A percentile compares a stretch with the other conserved stretches of the same genome.
Conservation (phyloP, 2,329 filamentous ascomycete species). For the Aurifilum marmelostoma region DNA sequence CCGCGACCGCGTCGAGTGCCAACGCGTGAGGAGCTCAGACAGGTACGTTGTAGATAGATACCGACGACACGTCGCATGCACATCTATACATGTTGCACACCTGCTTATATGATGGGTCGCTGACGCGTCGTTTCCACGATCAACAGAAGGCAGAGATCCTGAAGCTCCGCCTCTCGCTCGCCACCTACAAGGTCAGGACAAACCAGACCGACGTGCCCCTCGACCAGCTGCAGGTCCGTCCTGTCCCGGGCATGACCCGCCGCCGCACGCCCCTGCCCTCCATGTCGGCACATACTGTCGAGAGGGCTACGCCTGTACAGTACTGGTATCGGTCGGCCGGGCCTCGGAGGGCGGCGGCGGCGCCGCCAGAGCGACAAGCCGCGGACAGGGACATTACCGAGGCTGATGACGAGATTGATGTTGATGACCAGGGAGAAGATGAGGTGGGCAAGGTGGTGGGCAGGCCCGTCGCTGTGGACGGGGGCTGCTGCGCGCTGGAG, state of each 20-base stretch:
- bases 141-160: slow-evolving; percentile 66
- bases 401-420: slow-evolving; percentile 16
- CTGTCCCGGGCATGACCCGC: slow-evolving; percentile 33
- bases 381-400: slow-evolving; percentile 21
- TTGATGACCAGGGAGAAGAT: slow-evolving; percentile 10
- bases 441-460: background rate
- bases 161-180: slow-evolving; percentile 69
- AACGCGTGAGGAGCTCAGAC: slow-evolving; percentile 57
- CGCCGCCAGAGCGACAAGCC: slow-evolving; percentile 1
- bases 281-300: slow-evolving; percentile 26
- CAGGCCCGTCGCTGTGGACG: slow-evolving; percentile 6
- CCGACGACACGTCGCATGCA: background rate
- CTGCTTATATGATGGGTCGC: too few relatives aligned
- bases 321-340: slow-evolving; percentile 27
- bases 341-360: slow-evolving; percentile 10
- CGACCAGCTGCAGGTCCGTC: slow-evolving; percentile 56
- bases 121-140: slow-evolving; percentile 9
- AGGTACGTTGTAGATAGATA: slow-evolving; percentile 47
- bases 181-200: slow-evolving; percentile 75
- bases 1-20: slow-evolving; percentile 36
- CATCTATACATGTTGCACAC: background rate
- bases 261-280: slow-evolving; percentile 28
- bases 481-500: slow-evolving; percentile 32
- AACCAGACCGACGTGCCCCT: slow-evolving; percentile 71
- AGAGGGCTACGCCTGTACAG: slow-evolving; percentile 27